These are phyloP conservation scores for Penicillium bialowiezense DNA, from an alignment of 495 filamentous ascomycete species.

Conservation along the genomic window DNA sequence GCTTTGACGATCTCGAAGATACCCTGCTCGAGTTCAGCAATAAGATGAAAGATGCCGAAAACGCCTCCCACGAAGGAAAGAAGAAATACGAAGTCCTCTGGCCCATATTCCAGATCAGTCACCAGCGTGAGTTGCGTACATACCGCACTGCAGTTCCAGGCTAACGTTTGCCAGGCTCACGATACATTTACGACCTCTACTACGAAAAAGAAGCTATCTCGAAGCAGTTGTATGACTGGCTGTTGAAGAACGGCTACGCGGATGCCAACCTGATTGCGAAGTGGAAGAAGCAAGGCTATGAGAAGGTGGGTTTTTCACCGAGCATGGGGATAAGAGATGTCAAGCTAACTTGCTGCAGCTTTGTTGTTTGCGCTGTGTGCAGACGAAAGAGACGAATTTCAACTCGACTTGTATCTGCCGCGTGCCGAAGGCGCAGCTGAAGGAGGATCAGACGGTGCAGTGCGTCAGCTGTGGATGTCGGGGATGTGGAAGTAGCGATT, in stretches of 20 bases:
- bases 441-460: conserved; percentile 85
- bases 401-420: conserved; percentile 97
- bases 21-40: conserved; percentile 93
- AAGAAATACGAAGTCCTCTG: conserved; percentile 87
- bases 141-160: neutral
- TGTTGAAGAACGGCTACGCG: conserved; percentile 94
- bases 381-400: conserved; percentile 99
- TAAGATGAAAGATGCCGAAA: conserved; percentile 99
- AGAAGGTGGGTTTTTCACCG: conserved; percentile 62
- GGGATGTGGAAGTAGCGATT: conserved; percentile 87
- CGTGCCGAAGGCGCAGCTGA: conserved; percentile 86
- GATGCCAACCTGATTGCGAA: conserved; percentile 95
- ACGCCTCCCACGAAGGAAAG: conserved; percentile 70
- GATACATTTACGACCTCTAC: conserved; percentile 97
- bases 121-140: conserved; percentile 66
- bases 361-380: conserved; percentile 93
- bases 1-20: conserved; percentile 96
- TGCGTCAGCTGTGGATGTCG: conserved; percentile 96
- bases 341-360: conserved; percentile 49
- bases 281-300: conserved; percentile 99
- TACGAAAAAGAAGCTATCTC: conserved; percentile 96
- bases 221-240: conserved; percentile 88
- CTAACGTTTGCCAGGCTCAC: conserved; percentile 48
- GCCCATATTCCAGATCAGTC: conserved; percentile 96
- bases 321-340: neutral